Base-by-base conservation (phyloP, 495 filamentous ascomycete species). In the Xylona heveae region DNA sequence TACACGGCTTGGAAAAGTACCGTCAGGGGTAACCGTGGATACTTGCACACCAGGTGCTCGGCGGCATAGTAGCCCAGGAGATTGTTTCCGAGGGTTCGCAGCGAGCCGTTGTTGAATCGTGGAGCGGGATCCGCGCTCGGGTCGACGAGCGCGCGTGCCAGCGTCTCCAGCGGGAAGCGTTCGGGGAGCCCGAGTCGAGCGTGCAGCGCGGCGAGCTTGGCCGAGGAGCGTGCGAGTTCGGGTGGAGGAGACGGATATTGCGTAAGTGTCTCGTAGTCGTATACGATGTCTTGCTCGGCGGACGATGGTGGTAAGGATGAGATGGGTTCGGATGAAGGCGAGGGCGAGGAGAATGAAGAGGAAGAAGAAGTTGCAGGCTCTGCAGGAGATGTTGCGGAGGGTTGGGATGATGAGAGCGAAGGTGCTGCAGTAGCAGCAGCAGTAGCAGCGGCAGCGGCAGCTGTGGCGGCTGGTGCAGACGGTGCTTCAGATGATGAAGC, bases 121-220 rank as follows among this genome's bases (percentile, higher is more conserved):
- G 66, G 55, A 51, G 83, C 61, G 0, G 61, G 45, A 48, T 95
- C 83, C 13, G 85, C 82, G 12, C 83, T 76, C 19, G 64, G 55
- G 54, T 94, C 76, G 44, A 95, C 68, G 30, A 97, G 68, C 30
- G 78, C 67, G 24, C 88, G 71, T 34, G 80, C 82, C 32, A 97
- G 71, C 1, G 76, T 80, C 50, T 91, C 64, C 20, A 91, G 55
- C 5, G 88, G 90, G 40, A 94, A 62, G 50, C 71, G 74, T 21
- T 66, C 59, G 19, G 84, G 72, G 37, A 97, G 72, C 32, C 69
- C 69, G 29, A 97, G 74, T 45, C 88, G 83, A 46, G 83, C 76
- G 54, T 93, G 84, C 20, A 97, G 71, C 35, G 88, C 82, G 39
- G 84, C 71, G 45, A 97, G 78, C 58, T 93, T 93, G 35, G 85